Evolutionary conservation across 768 basidiomycete species (phyloP).

Genomic region (Leucocoprinus birnbaumii): DNA sequence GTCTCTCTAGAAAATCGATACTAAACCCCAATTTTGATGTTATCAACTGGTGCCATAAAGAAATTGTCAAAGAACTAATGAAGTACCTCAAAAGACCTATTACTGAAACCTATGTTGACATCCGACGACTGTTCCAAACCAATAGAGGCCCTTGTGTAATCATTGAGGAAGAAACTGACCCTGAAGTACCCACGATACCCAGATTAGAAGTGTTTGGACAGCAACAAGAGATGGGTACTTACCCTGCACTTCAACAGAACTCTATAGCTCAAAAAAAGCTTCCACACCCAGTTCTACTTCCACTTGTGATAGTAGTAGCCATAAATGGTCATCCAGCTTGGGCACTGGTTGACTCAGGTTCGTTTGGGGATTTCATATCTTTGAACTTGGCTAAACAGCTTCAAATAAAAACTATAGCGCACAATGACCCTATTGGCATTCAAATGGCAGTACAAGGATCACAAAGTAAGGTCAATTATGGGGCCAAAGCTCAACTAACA

Average conservation of each 20-base stretch:
- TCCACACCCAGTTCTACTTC: conserved; percentile 22
- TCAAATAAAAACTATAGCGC: conserved; percentile 17
- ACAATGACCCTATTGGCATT: conserved; percentile 29
- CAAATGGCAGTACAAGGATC: conserved; percentile 42
- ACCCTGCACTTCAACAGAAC: conserved; percentile 23
- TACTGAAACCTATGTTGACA: no score
- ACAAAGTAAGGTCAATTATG: conserved; percentile 29
- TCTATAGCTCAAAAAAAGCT: conserved; percentile 16
- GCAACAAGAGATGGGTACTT: conserved; percentile 16
- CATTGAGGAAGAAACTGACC: background rate
- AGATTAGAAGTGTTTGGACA: background rate
- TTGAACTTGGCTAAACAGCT: conserved; percentile 34
- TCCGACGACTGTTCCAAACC: background rate
- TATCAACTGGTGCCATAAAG: no score
- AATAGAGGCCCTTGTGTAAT: background rate
- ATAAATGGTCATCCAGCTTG: conserved; percentile 30
- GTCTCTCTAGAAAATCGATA: no score
- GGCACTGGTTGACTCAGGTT: conserved; percentile 36
- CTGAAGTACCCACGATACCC: background rate
- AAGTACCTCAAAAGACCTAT: no score
- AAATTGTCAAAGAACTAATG: no score
- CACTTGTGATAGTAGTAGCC: conserved; percentile 25
- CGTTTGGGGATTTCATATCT: conserved; percentile 39
- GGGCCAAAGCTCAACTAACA: conserved; percentile 19
- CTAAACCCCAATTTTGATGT: no score